Conservation (phyloP, 768 basidiomycete genomes). For the Mycena haematopus region DNA sequence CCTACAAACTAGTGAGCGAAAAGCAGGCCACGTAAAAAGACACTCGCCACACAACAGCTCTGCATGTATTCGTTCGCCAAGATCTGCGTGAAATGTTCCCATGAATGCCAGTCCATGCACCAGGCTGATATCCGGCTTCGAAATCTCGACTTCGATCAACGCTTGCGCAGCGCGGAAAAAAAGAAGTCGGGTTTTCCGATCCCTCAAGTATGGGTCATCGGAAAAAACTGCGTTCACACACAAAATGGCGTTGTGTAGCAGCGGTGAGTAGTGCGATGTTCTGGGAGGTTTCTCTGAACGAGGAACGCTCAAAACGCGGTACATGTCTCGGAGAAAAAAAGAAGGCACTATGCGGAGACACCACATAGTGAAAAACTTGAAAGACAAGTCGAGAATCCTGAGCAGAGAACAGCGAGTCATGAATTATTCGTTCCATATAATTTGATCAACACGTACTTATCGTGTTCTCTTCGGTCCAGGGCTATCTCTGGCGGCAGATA, state of each 20-base stretch:
- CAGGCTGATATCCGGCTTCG: conserved; percentile 31
- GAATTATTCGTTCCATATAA: not conserved
- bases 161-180: conserved; percentile 28
- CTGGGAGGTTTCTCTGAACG: conserved; percentile 33
- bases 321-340: conserved; percentile 51
- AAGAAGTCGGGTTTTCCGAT: conserved; percentile 21
- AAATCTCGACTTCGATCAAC: conserved; percentile 28
- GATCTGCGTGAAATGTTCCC: conserved; percentile 29
- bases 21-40: too few species aligned
- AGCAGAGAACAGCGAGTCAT: not conserved
- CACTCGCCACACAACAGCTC: conserved; percentile 29
- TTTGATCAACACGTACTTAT: conserved; percentile 25
- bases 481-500: conserved; percentile 17
- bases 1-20: not conserved
- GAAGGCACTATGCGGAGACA: conserved; percentile 46
- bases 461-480: conserved; percentile 26
- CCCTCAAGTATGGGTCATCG: conserved; percentile 29
- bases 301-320: conserved; percentile 40
- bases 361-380: conserved; percentile 48
- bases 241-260: conserved; percentile 59
- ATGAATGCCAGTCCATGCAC: conserved; percentile 32
- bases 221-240: conserved; percentile 29
- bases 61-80: conserved; percentile 27
- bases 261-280: conserved; percentile 54
- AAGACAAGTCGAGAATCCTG: conserved; percentile 45